These are phyloP conservation scores for Elongisporangium undulatum DNA, from an alignment of 352 stramenopile genomes.

Conservation along the genomic window DNA sequence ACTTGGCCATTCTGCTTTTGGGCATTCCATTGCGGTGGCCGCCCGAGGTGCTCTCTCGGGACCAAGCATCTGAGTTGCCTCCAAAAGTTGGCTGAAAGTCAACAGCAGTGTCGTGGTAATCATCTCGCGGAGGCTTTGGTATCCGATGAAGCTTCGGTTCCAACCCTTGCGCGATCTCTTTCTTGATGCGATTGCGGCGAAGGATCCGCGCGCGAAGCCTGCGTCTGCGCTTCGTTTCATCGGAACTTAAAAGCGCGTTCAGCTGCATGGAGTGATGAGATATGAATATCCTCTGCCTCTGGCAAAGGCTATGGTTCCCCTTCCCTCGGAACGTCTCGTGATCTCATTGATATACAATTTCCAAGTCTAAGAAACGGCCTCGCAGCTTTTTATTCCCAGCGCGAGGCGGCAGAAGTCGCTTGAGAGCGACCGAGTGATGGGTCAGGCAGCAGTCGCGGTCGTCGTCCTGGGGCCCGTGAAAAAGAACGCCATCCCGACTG, in stretches of 20 bases:
- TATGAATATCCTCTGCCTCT: not conserved
- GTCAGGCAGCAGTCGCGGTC: not conserved
- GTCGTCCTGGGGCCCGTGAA: not conserved
- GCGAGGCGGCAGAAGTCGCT: constrained; percentile 1
- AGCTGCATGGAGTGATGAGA: constrained; percentile 34
- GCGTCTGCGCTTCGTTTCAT: constrained; percentile 41
- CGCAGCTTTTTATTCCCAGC: not conserved
- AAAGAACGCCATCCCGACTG: not conserved
- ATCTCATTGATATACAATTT: not conserved
- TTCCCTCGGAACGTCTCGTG: not conserved
- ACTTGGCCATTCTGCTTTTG: not conserved
- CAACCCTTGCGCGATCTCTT: constrained; percentile 41
- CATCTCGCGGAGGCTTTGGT: constrained; percentile 5
- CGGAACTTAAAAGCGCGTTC: constrained; percentile 42
- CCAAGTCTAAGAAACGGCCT: constrained; percentile 3
- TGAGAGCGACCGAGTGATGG: constrained; percentile 2
- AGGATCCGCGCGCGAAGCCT: constrained; percentile 48
- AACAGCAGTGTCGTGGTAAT: not conserved
- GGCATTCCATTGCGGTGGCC: constrained; percentile 2
- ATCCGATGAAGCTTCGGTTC: constrained; percentile 22
- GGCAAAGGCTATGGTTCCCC: not conserved
- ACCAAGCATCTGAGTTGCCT: constrained; percentile 6
- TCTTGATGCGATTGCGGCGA: constrained; percentile 55
- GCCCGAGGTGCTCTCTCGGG: constrained; percentile 4
- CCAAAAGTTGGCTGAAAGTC: constrained; percentile 12